Evolutionary conservation across 805 yeast genomes (phyloP).

Genomic region (Yamadazyma paraphyllophila): DNA sequence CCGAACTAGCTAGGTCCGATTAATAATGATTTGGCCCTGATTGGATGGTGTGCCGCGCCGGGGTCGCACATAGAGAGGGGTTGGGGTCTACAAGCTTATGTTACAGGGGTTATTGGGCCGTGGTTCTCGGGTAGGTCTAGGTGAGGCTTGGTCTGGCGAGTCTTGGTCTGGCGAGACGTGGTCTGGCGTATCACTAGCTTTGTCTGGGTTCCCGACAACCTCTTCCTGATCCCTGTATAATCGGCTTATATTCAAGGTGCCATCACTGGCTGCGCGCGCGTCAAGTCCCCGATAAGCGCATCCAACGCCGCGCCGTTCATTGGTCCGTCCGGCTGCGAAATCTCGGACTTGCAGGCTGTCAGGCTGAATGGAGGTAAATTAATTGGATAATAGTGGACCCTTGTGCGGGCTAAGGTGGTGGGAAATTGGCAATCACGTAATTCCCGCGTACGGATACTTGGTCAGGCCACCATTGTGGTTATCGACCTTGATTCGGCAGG

Average conservation of each 20-base stretch:
- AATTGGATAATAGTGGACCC: conserved; percentile 1
- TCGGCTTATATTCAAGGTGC: neutral
- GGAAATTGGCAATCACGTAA: too few relatives aligned
- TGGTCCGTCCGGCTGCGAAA: neutral
- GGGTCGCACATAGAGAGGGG: neutral
- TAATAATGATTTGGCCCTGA: conserved; percentile 4
- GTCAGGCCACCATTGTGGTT: neutral
- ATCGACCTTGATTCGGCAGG: too few relatives aligned
- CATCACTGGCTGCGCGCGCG: neutral
- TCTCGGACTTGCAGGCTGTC: neutral
- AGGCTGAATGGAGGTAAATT: neutral
- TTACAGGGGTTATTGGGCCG: too few relatives aligned
- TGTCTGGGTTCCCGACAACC: too few relatives aligned
- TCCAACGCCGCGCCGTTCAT: neutral
- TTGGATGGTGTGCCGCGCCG: conserved; percentile 1
- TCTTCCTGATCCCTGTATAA: too few relatives aligned
- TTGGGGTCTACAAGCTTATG: too few relatives aligned
- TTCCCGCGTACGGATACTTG: neutral
- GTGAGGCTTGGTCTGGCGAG: too few relatives aligned
- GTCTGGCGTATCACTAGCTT: too few relatives aligned
- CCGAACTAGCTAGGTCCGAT: neutral
- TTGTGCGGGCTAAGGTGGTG: too few relatives aligned
- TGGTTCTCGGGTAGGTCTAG: too few relatives aligned
- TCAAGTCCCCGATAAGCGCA: neutral
- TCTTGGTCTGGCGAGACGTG: too few relatives aligned